Base-by-base conservation (phyloP, 345 rosid species). In the Gossypium rotundifolium region DNA sequence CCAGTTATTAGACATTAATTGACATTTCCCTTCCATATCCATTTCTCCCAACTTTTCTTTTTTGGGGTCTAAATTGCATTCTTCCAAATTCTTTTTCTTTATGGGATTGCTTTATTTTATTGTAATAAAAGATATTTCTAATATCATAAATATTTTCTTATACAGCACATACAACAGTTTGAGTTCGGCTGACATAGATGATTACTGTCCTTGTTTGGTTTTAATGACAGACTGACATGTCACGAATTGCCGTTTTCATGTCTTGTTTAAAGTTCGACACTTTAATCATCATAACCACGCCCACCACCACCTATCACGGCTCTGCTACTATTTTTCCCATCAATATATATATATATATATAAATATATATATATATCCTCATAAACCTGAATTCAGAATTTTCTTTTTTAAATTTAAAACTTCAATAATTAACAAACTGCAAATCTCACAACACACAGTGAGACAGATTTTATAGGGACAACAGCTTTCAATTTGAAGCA, bases 281-380 rank as follows among this genome's bases (percentile, higher is more conserved):
- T 81, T 84, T 76, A 82, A 84, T 85, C 78, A 87, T 87, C 81
- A 82, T 78, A 74, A 45, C 79, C 84, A 71, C 78, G 71, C 40
- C 8, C 76, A 29, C 20, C 61, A 25, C 67, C 72, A 7, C 74
- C 17, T 73, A 53, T 68, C 79, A 76, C 80, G 78, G 67, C 69
- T 53, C 23, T n/a, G 12, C 53, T 59, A 11, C 58, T 54, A 8
- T 61, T 44, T 46, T 57, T 51, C 77, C 46, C 38, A 33, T 33
- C 38, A 33, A 33, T 33, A 33, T 4, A 33, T 33, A 27, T 3
- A 27, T 27, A 2, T 27, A 27, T 25, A 2, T 25, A 2, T 2
- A 25, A 2, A 25, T 25, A 29, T 3, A 29, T 3, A 29, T 29
- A 2, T 29, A 29, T n/a, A n/a, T n/a, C 38, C 75, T 74, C 78